Evolutionary conservation across 1,284 basidiomycete species (phyloP), one percentile per base, ranked within the genome.

Genomic region (Apiotrichum sp.): DNA sequence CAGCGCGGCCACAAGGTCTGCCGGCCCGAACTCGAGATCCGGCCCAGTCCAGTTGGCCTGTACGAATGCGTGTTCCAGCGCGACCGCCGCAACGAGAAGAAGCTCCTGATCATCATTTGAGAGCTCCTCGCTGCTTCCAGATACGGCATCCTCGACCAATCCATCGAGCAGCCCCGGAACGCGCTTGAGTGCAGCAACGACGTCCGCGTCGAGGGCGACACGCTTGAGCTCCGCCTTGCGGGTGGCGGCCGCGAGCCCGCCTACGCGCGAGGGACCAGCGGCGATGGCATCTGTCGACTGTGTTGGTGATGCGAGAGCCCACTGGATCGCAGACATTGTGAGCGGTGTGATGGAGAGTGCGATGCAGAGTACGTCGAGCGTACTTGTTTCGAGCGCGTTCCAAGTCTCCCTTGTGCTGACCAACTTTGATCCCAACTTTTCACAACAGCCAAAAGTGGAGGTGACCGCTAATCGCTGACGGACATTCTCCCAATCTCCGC

Each of bases 1-100:
- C 66, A 66, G 86, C 74, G 50, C 85, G 64, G 40, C 84, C 81
- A 54, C 80, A 3, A 77, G 58, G 32, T 75, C 70, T 8, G 72
- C 16, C 40, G 75, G 57, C 47, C 73, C 47, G 69, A 92, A 71
- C 59, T 86, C 79, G 43, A 96, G 80, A 66, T 90, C 83, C 1
- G 96, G 96, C 1, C 96, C 96, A 0, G 93, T 98, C 92, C 92
- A 99, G 76, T 99, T 99, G 39, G 81, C 81, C 74, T 98, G 96
- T 0, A 95, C 80, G 76, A 95, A 99, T 0, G 89, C 84, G 62
- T 96, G 90, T 32, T 98, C 79, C 54, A 86, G 86, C 4, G 90
- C 86, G 3, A 93, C 81, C 0, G 85, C 91, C 1, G 91, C 65
- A 13, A 82, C 73, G 39, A 98, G 80, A 40, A 82, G 62, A n/a